phyloP scores from a whole-genome alignment of 495 filamentous ascomycete genomes.

The Annulohypoxylon nitens region DNA sequence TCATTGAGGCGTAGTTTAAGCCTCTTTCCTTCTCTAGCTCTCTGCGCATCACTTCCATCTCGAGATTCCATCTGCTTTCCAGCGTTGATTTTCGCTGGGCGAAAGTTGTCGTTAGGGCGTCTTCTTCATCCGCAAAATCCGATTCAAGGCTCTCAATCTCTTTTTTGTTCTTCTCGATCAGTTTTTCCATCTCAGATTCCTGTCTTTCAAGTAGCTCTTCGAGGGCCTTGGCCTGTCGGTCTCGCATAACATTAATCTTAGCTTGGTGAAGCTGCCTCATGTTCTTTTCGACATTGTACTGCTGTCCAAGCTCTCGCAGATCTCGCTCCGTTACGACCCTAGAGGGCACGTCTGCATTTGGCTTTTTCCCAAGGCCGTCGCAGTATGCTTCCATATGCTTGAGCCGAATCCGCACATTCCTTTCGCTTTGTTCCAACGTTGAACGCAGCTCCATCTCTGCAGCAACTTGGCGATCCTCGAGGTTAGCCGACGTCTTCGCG shows the following conservation, averaged over 20 bases:
- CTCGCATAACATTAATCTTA: slow-evolving; percentile 84
- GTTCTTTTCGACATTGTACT: slow-evolving; percentile 75
- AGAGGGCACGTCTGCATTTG: slow-evolving; percentile 50
- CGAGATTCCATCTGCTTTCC: slow-evolving; percentile 70
- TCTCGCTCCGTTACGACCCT: slow-evolving; percentile 70
- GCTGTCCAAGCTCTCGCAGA: slow-evolving; percentile 73
- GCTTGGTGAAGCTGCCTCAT: slow-evolving; percentile 78
- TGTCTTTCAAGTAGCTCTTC: slow-evolving; percentile 75
- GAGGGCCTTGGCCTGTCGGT: slow-evolving; percentile 77
- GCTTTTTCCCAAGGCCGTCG: slow-evolving; percentile 63
- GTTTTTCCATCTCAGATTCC: slow-evolving; percentile 69
- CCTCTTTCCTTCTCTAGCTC: slow-evolving; percentile 67
- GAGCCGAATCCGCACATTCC: slow-evolving; percentile 75
- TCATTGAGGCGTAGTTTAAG: slow-evolving; percentile 63
- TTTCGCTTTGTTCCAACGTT: slow-evolving; percentile 64
- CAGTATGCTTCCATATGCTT: slow-evolving; percentile 86
- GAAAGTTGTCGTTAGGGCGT: slow-evolving; percentile 62
- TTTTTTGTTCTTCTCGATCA: slow-evolving; percentile 65
- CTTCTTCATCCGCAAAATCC: slow-evolving; percentile 67
- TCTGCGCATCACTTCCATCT: slow-evolving; percentile 71
- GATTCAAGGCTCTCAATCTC: slow-evolving; percentile 70
- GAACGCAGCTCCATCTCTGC: slow-evolving; percentile 73
- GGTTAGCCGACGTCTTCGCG: slow-evolving; percentile 65
- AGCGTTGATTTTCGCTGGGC: slow-evolving; percentile 65
- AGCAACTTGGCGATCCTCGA: slow-evolving; percentile 81